phyloP scores from a whole-genome alignment of 164 flowering plant species.

The Umbellularia californica region DNA sequence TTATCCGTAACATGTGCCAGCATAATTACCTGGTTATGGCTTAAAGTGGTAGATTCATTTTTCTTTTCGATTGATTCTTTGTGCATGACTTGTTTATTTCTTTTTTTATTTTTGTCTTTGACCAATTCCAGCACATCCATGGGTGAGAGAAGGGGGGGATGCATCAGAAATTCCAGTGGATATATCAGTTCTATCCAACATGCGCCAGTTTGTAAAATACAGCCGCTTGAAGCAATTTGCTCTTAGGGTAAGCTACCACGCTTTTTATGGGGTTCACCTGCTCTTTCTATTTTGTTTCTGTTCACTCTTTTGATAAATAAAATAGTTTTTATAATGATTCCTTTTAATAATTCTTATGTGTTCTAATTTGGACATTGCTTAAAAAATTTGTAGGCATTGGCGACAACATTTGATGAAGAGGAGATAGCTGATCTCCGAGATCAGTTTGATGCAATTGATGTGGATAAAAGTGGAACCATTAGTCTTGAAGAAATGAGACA shows the following conservation, averaged over 20 bases:
- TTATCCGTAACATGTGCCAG: slow-evolving; percentile 1
- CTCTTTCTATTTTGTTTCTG: background rate
- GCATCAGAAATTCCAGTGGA: slow-evolving; percentile 97
- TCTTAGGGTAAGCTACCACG: slow-evolving; percentile 55
- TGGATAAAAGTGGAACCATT: slow-evolving; percentile 86
- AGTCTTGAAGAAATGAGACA: slow-evolving; percentile 99
- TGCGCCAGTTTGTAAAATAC: slow-evolving; percentile 93
- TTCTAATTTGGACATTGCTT: slow-evolving; percentile 4
- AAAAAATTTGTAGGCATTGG: slow-evolving; percentile 62
- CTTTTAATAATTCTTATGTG: background rate
- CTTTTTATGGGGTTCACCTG: background rate
- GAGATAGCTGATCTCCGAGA: slow-evolving; percentile 81
- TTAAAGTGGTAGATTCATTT: background rate
- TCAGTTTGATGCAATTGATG: slow-evolving; percentile 97
- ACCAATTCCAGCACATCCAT: slow-evolving; percentile 74
- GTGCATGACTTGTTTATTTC: background rate
- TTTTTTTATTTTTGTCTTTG: background rate
- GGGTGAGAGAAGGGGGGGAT: slow-evolving; percentile 98
- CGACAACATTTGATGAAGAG: slow-evolving; percentile 79
- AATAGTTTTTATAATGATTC: background rate
- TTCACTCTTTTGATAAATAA: too few relatives aligned
- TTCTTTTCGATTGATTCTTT: background rate
- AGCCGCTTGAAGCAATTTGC: slow-evolving; percentile 96
- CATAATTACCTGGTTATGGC: background rate
- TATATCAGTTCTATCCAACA: slow-evolving; percentile 82